These are phyloP conservation scores for Phytophthora sojae DNA, from an alignment of 352 stramenopile species.

Conservation along the genomic window DNA sequence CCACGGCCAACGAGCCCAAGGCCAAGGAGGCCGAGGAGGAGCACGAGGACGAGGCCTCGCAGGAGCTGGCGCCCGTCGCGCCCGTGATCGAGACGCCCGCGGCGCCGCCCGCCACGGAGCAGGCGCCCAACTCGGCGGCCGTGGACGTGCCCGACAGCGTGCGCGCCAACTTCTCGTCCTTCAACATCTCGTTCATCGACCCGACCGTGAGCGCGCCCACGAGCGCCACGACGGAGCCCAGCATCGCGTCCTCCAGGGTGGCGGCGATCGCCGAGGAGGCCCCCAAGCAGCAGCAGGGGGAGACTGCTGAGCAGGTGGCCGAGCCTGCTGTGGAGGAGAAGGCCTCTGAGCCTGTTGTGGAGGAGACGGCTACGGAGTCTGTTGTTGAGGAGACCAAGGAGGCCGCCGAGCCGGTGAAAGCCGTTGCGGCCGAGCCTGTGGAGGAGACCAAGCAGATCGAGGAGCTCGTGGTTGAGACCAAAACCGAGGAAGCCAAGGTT, in stretches of 20 bases:
- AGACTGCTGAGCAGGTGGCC: too few species aligned
- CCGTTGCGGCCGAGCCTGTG: too few species aligned
- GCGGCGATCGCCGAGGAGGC: slow-evolving; percentile 8
- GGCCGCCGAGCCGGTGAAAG: too few species aligned
- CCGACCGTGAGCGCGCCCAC: slow-evolving; percentile 47
- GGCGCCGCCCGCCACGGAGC: slow-evolving; percentile 10
- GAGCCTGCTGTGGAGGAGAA: slow-evolving; percentile 7
- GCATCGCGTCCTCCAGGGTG: slow-evolving; percentile 29
- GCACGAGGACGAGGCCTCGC: slow-evolving; percentile 33
- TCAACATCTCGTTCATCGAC: slow-evolving; percentile 67
- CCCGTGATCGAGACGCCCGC: slow-evolving; percentile 13
- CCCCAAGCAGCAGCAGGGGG: not conserved
- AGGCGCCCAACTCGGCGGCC: slow-evolving; percentile 20
- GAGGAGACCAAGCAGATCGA: not conserved
- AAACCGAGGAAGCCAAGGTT: not conserved
- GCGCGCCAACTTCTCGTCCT: slow-evolving; percentile 60
- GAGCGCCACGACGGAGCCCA: slow-evolving; percentile 40
- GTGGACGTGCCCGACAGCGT: slow-evolving; percentile 56
- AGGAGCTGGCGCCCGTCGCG: slow-evolving; percentile 33
- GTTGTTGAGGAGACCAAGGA: slow-evolving; percentile 16
- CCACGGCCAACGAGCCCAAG: slow-evolving; percentile 8
- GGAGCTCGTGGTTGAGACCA: not conserved
- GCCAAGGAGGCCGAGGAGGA: slow-evolving; percentile 3
- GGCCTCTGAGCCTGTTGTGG: not conserved
- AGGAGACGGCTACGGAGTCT: slow-evolving; percentile 3